Evolutionary conservation across 495 filamentous ascomycete genomes (phyloP).

Genomic region (Sordaria brevicollis): DNA sequence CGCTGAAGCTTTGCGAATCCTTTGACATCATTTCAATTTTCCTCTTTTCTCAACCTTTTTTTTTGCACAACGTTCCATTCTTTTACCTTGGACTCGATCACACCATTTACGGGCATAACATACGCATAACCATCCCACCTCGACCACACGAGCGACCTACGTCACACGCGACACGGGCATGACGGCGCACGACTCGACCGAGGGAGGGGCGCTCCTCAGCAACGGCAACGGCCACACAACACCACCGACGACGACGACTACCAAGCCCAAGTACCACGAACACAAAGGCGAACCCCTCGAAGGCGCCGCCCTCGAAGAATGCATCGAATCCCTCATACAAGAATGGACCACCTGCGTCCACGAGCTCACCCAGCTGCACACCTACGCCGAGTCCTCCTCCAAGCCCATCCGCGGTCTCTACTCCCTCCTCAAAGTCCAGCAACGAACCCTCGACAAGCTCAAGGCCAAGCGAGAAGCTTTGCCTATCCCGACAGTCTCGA

Average conservation of each 20-base stretch:
- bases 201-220: not conserved
- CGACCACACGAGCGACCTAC: not conserved
- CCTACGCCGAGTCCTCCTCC: constrained; percentile 2
- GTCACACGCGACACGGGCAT: not conserved
- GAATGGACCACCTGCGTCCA: constrained; percentile 18
- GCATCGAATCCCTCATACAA: constrained; percentile 10
- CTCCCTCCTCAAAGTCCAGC: constrained; percentile 18
- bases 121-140: not conserved
- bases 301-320: not conserved
- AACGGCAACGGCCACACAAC: not conserved
- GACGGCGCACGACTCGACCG: not conserved
- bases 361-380: constrained; percentile 15
- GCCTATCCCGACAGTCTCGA: not conserved
- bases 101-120: not conserved
- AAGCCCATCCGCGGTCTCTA: constrained; percentile 13
- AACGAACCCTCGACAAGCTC: constrained; percentile 18
- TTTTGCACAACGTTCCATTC: not conserved
- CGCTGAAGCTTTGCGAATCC: not conserved
- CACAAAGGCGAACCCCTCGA: constrained; percentile 1
- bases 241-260: no score
- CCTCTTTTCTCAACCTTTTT: not conserved
- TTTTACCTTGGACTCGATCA: not conserved
- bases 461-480: constrained; percentile 7
- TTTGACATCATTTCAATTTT: not conserved
- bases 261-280: not conserved